Percentiles rank a stretch among this genome's conserved stretches.
These are phyloP conservation scores for Penicillium daleae DNA, from an alignment of 495 filamentous ascomycete species.

Conservation along the genomic window DNA sequence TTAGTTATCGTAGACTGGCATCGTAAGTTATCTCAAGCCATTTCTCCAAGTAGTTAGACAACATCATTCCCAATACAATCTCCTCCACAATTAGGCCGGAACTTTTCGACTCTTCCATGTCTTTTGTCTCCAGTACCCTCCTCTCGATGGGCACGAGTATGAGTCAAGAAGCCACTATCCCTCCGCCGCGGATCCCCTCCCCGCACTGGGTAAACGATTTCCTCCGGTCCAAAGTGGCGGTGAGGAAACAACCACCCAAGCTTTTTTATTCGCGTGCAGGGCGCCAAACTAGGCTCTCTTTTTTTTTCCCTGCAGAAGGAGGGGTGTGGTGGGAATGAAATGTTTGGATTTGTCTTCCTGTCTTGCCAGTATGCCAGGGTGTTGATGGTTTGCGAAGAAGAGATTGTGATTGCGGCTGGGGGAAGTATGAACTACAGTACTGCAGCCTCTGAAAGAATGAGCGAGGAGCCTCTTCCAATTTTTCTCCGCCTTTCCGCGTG, in stretches of 20 bases:
- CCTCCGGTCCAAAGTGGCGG: slow-evolving; percentile 30
- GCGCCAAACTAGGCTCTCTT: slow-evolving; percentile 5
- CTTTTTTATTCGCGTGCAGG: slow-evolving; percentile 17
- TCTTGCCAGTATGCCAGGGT: not conserved
- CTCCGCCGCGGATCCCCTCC: slow-evolving; percentile 24
- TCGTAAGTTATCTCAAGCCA: not conserved
- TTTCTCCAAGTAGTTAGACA: not conserved
- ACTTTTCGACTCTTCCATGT: not conserved
- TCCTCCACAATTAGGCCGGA: not conserved
- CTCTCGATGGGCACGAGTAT: not conserved
- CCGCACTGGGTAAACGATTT: slow-evolving; percentile 15
- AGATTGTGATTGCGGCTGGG: not conserved
- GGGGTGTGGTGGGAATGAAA: not conserved
- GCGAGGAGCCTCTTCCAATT: not conserved
- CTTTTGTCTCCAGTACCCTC: not conserved
- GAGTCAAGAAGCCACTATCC: slow-evolving; percentile 12
- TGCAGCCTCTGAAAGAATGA: not conserved
- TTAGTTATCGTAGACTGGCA: too few relatives aligned
- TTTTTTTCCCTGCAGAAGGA: slow-evolving; percentile 5
- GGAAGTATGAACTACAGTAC: not conserved
- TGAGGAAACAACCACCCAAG: slow-evolving; percentile 22
- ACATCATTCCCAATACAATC: not conserved
- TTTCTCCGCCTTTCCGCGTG: not conserved
- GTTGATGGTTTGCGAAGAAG: not conserved
- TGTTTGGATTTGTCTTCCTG: not conserved